Evolutionary conservation across 2,329 filamentous ascomycete genomes (phyloP).

Genomic region (Mariannaea sp.): DNA sequence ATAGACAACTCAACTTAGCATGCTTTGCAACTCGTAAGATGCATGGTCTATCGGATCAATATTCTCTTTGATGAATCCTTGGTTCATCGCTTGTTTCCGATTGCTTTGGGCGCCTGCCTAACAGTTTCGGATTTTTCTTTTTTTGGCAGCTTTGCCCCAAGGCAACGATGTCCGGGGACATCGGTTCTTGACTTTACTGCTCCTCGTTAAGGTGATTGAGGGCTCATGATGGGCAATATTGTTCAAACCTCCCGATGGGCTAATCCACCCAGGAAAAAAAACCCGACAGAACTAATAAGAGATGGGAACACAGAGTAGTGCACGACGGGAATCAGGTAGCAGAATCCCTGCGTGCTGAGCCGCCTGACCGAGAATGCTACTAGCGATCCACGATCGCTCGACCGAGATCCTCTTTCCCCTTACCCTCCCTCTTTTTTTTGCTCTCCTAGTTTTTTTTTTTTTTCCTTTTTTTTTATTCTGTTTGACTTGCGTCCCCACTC

Average conservation of each 20-base stretch:
- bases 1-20: background rate
- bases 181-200: conserved; percentile 22
- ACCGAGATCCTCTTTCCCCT: conserved; percentile 27
- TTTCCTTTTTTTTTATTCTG: background rate
- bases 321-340: conserved; percentile 29
- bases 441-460: too few relatives aligned
- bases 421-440: conserved; percentile 3
- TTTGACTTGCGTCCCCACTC: background rate
- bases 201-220: conserved; percentile 13
- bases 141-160: conserved; percentile 1
- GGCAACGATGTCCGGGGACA: conserved; percentile 28
- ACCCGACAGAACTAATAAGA: background rate
- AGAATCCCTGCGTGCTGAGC: background rate
- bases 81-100: background rate
- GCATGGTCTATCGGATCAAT: background rate
- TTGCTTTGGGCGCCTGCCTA: background rate
- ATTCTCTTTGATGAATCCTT: too few relatives aligned
- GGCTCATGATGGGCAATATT: conserved; percentile 11
- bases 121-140: background rate
- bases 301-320: too few relatives aligned
- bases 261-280: background rate
- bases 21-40: background rate
- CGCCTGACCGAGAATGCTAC: background rate
- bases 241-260: too few relatives aligned
- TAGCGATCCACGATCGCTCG: conserved; percentile 35